Evolutionary conservation across 768 basidiomycete genomes (phyloP).

Genomic region (Lactarius sp.): DNA sequence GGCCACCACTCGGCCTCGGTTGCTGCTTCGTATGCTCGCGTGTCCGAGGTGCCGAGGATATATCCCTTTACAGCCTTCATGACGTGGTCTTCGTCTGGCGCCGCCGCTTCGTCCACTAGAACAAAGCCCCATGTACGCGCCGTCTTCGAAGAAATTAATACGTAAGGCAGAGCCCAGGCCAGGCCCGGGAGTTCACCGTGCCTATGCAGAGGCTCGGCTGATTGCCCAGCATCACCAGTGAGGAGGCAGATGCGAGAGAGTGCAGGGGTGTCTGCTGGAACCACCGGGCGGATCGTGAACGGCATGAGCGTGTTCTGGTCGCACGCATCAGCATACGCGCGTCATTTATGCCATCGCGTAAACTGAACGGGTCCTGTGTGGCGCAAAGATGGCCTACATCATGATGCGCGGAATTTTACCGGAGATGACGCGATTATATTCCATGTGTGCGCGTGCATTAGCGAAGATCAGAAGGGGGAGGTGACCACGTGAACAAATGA

Average conservation of each 20-base stretch:
- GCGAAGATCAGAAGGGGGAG: constrained; percentile 6
- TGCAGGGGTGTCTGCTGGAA: constrained; percentile 47
- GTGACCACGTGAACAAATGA: not conserved
- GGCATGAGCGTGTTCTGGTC: constrained; percentile 8
- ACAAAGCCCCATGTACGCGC: constrained; percentile 66
- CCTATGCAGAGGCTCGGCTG: constrained; percentile 58
- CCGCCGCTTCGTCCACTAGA: constrained; percentile 46
- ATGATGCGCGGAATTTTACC: constrained; percentile 8
- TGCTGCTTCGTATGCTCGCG: constrained; percentile 55
- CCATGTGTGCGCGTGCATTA: not conserved
- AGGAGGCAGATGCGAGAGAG: constrained; percentile 70
- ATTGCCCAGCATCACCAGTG: constrained; percentile 65
- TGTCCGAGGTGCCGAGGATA: constrained; percentile 61
- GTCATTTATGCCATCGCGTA: not conserved
- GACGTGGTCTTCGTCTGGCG: constrained; percentile 29
- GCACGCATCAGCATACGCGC: not conserved
- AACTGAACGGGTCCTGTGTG: not conserved
- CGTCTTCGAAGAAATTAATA: constrained; percentile 44
- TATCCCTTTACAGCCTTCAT: constrained; percentile 61
- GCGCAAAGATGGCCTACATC: not conserved
- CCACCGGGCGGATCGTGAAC: constrained; percentile 49
- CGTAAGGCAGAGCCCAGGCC: constrained; percentile 71
- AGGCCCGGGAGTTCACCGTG: constrained; percentile 63
- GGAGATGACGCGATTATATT: constrained; percentile 9
- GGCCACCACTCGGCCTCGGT: constrained; percentile 64